phyloP scores from a whole-genome alignment of 352 stramenopile genomes.

The Phytophthora sp. region DNA sequence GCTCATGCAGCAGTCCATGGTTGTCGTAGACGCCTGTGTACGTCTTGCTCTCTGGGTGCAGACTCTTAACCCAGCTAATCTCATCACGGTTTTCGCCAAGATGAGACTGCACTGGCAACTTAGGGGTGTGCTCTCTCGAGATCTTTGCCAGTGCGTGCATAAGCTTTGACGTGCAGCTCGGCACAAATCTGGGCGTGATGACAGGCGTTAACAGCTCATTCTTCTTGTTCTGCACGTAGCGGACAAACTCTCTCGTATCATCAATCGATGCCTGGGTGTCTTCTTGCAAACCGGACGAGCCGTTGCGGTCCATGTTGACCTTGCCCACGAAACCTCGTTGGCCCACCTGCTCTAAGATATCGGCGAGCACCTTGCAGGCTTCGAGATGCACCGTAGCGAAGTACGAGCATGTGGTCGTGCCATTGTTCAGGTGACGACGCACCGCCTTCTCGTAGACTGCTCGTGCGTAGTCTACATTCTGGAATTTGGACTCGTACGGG shows the following conservation, averaged over 20 bases:
- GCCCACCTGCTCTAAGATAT: constrained; percentile 81
- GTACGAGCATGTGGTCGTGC: constrained; percentile 95
- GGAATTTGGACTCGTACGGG: constrained; percentile 89
- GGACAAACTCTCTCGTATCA: constrained; percentile 88
- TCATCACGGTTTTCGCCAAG: constrained; percentile 81
- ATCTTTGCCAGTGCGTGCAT: constrained; percentile 85
- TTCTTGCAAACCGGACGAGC: constrained; percentile 81
- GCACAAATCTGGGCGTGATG: constrained; percentile 94
- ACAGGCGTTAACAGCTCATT: constrained; percentile 86
- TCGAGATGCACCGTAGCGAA: constrained; percentile 94
- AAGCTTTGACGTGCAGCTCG: constrained; percentile 84
- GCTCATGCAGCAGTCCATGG: constrained; percentile 89
- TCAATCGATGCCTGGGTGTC: constrained; percentile 83
- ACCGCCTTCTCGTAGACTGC: constrained; percentile 92
- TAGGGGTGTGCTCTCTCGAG: constrained; percentile 75
- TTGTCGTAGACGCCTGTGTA: constrained; percentile 87
- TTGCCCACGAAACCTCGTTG: constrained; percentile 94
- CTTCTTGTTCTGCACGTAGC: constrained; percentile 80
- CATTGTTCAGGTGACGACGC: constrained; percentile 80
- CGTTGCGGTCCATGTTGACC: constrained; percentile 97
- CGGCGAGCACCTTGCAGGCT: constrained; percentile 88
- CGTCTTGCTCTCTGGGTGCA: constrained; percentile 68
- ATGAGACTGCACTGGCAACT: constrained; percentile 91
- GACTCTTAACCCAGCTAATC: constrained; percentile 79
- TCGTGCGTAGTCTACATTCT: constrained; percentile 62